Percentiles rank a stretch among this genome's conserved stretches.
Conservation (phyloP, 768 basidiomycete genomes). For the Leucogyrophana mollusca region DNA sequence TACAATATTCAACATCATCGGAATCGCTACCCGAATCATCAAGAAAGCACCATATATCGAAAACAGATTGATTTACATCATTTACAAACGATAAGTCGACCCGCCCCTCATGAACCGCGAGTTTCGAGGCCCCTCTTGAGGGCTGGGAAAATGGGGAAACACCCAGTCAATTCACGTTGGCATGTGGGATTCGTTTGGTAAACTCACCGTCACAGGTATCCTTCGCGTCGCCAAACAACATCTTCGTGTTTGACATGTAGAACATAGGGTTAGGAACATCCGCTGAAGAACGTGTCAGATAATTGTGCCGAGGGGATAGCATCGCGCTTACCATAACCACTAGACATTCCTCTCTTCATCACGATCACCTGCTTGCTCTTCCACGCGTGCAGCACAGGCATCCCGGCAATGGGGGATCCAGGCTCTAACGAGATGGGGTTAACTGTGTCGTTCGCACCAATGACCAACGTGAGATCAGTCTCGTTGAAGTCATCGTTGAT, state of each 20-base stretch:
- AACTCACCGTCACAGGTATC: constrained; percentile 80
- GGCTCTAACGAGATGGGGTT: constrained; percentile 88
- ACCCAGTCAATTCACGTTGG: neutral
- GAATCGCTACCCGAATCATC: no score
- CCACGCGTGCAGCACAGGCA: constrained; percentile 92
- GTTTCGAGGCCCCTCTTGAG: constrained; percentile 60
- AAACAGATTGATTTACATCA: constrained; percentile 11
- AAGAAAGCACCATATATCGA: no score
- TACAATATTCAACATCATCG: constrained; percentile 21
- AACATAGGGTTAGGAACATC: constrained; percentile 95
- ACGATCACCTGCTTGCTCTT: constrained; percentile 91
- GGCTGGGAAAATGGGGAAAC: constrained; percentile 34
- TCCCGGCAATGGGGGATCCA: constrained; percentile 86
- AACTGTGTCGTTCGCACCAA: constrained; percentile 91
- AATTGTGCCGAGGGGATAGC: neutral
- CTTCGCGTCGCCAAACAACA: constrained; percentile 92
- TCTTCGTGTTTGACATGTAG: constrained; percentile 86
- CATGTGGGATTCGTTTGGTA: neutral
- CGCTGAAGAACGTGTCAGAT: constrained; percentile 40
- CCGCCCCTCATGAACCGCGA: constrained; percentile 15
- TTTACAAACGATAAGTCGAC: constrained; percentile 10
- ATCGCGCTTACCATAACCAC: constrained; percentile 68
- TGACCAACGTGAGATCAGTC: constrained; percentile 88
- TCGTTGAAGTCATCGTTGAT: constrained; percentile 91
- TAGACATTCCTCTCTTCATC: constrained; percentile 90